These are phyloP conservation scores for Paxillus involutus DNA, from an alignment of 768 basidiomycete genomes.

Conservation along the genomic window DNA sequence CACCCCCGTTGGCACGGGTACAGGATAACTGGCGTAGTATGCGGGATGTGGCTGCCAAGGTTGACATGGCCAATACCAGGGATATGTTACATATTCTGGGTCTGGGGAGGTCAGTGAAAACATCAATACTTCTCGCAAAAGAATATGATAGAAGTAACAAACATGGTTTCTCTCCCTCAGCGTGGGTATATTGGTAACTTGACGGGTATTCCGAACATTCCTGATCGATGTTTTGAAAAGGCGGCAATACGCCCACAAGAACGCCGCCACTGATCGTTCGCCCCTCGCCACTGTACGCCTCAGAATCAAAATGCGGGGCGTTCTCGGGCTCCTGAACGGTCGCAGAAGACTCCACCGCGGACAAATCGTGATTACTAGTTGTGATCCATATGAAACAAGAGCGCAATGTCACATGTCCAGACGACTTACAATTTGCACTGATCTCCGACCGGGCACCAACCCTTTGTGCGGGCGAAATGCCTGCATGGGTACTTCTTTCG, in stretches of 20 bases:
- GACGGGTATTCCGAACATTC: constrained; percentile 3
- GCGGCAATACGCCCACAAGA: constrained; percentile 12
- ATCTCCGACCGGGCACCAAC: constrained; percentile 43
- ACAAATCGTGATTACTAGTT: constrained; percentile 21
- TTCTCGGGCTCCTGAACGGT: constrained; percentile 8
- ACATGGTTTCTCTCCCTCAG: constrained; percentile 31
- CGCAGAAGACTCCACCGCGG: constrained; percentile 26
- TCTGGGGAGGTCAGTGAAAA: constrained; percentile 1
- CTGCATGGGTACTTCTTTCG: constrained; percentile 39
- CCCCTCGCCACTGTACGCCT: constrained; percentile 6
- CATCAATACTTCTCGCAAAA: neutral
- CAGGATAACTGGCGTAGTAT: constrained; percentile 28
- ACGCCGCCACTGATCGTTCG: constrained; percentile 28
- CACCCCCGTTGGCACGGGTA: constrained; percentile 14
- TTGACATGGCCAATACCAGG: constrained; percentile 14
- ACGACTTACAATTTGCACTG: constrained; percentile 41
- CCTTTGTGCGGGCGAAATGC: constrained; percentile 41
- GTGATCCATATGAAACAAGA: neutral
- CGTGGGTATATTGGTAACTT: constrained; percentile 31
- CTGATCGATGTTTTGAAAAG: constrained; percentile 5
- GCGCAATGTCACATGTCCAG: neutral
- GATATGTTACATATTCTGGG: neutral
- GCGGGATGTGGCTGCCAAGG: constrained; percentile 20
- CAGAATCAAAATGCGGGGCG: constrained; percentile 2
- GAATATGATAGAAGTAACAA: constrained; percentile 14